These are phyloP conservation scores for Fusarium camptoceras DNA, from an alignment of 2,329 filamentous ascomycete species.

Conservation along the genomic window DNA sequence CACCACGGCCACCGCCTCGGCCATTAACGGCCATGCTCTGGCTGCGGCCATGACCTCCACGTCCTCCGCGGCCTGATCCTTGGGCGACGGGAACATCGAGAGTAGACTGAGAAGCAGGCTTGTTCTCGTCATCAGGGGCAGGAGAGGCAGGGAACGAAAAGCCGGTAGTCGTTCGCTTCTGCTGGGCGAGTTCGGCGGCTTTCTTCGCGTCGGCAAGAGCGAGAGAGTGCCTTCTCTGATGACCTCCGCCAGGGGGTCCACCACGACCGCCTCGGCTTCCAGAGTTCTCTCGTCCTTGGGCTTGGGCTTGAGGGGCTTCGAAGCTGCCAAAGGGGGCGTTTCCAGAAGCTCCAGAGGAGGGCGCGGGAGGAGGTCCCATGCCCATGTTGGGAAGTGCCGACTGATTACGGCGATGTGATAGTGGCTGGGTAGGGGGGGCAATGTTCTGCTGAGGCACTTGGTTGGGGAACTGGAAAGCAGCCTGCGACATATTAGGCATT, in stretches of 20 bases:
- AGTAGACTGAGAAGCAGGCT: slow-evolving; percentile 47
- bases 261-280: slow-evolving; percentile 78
- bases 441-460: slow-evolving; percentile 81
- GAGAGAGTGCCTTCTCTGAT: slow-evolving; percentile 93
- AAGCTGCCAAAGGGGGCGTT: slow-evolving; percentile 79
- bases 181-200: slow-evolving; percentile 94
- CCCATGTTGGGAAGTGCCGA: slow-evolving; percentile 94
- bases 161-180: slow-evolving; percentile 91
- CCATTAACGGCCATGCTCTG: slow-evolving; percentile 90
- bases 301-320: slow-evolving; percentile 64
- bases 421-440: slow-evolving; percentile 80
- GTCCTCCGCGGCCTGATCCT: slow-evolving; percentile 63
- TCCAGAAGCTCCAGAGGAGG: slow-evolving; percentile 89
- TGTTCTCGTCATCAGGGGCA: slow-evolving; percentile 65
- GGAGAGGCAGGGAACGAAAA: slow-evolving; percentile 90
- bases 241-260: slow-evolving; percentile 75
- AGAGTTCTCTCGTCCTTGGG: slow-evolving; percentile 52
- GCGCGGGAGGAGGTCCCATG: slow-evolving; percentile 88
- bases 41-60: slow-evolving; percentile 77
- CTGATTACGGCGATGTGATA: slow-evolving; percentile 96
- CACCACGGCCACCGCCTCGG: slow-evolving; percentile 77
- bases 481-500: slow-evolving; percentile 83
- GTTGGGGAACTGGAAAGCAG: slow-evolving; percentile 89
- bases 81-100: slow-evolving; percentile 54
- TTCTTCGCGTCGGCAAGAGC: slow-evolving; percentile 97